phyloP scores from a whole-genome alignment of 139 green algal genomes.

The Micractinium conductrix region DNA sequence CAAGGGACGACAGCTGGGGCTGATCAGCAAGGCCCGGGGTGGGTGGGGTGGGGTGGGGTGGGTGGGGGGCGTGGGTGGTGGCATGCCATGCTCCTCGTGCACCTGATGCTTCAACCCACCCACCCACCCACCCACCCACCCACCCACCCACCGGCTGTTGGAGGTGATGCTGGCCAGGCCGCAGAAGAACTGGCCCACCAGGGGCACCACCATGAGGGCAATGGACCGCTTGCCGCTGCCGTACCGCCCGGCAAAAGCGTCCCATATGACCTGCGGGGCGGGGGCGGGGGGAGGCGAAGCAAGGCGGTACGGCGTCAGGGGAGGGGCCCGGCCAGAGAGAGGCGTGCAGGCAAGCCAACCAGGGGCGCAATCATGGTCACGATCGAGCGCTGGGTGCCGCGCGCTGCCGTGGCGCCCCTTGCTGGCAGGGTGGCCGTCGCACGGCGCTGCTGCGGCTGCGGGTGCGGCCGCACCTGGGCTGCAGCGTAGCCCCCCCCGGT shows the following conservation, averaged over 20 bases:
- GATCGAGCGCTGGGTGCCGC: too few relatives aligned
- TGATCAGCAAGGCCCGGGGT: too few relatives aligned
- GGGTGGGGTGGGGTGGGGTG: neutral
- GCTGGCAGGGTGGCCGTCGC: too few relatives aligned
- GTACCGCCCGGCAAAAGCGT: slow-evolving; percentile 42
- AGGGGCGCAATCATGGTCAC: neutral
- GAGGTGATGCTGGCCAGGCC: slow-evolving; percentile 17
- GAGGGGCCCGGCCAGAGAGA: too few relatives aligned
- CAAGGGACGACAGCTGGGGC: neutral
- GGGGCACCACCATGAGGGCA: slow-evolving; percentile 14
- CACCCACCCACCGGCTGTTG: slow-evolving; percentile 13
- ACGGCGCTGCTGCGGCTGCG: too few relatives aligned
- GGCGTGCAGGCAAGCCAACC: neutral
- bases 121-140: too few relatives aligned
- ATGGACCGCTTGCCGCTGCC: neutral
- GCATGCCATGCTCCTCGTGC: too few relatives aligned
- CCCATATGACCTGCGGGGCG: slow-evolving; percentile 43
- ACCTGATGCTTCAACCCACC: too few relatives aligned
- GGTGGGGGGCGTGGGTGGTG: too few relatives aligned
- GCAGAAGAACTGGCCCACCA: slow-evolving; percentile 40
- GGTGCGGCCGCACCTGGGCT: neutral
- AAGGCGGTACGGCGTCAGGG: too few relatives aligned
- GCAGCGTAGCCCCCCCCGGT: neutral
- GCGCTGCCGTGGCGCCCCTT: too few relatives aligned
- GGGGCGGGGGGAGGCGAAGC: neutral